Evolutionary conservation across 2,329 filamentous ascomycete species (phyloP).

Genomic region (Colletotrichum graminicola): DNA sequence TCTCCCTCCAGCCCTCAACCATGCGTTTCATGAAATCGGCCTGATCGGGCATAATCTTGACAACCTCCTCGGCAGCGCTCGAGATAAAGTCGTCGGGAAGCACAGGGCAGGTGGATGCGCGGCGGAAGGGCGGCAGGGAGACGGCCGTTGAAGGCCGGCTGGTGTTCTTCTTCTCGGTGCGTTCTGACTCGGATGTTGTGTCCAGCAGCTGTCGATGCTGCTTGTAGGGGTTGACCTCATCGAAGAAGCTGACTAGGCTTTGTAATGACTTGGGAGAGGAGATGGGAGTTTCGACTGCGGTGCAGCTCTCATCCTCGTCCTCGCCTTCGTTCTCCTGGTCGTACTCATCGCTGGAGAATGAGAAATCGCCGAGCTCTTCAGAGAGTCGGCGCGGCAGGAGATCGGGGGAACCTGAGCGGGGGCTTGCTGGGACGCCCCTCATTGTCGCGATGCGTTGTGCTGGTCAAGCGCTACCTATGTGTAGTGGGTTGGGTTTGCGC

Average conservation of each 20-base stretch:
- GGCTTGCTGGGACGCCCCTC: constrained; percentile 32
- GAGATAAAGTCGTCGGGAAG: constrained; percentile 27
- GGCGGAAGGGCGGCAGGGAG: constrained; percentile 29
- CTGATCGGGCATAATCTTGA: constrained; percentile 39
- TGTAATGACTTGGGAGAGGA: constrained; percentile 33
- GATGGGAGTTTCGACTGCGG: constrained; percentile 21
- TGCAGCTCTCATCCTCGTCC: constrained; percentile 10
- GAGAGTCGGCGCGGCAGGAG: constrained; percentile 25
- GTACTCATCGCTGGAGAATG: constrained; percentile 34
- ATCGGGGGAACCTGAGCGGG: constrained; percentile 30
- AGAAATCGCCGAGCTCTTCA: constrained; percentile 37
- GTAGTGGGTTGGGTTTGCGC: not conserved
- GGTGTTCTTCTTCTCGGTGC: constrained; percentile 12
- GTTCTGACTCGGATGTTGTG: constrained; percentile 18
- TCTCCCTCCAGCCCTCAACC: constrained; percentile 38
- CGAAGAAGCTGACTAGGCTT: constrained; percentile 28
- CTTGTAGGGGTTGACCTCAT: constrained; percentile 11
- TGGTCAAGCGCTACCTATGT: not conserved
- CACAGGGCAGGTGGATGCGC: constrained; percentile 34
- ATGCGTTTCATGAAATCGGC: constrained; percentile 38
- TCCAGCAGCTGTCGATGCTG: not conserved
- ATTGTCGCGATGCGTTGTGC: constrained; percentile 9
- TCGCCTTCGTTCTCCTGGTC: constrained; percentile 7
- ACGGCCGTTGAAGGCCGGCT: constrained; percentile 26
- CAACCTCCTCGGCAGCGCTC: constrained; percentile 37